Base-by-base conservation (phyloP, 2,329 filamentous ascomycete genomes). In the Fusarium falciforme region DNA sequence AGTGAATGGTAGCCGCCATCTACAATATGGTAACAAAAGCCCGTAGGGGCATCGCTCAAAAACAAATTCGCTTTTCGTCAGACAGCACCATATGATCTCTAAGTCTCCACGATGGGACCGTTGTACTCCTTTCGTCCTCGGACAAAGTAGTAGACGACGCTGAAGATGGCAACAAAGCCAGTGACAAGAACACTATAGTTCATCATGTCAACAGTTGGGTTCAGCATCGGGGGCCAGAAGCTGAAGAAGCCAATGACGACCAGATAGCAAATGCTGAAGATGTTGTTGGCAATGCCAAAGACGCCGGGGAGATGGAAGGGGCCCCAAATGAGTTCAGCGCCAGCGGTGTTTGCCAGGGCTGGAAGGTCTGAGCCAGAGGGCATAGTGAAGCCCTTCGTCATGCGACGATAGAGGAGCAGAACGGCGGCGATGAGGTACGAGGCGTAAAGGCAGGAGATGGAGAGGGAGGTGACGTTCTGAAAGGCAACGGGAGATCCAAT, bases 221-320 rank as follows among this genome's bases (percentile, higher is more conserved):
- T 61, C 2, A 76, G n/a, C 68, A 77, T 70, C 0, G 83, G 82
- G 1, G 82, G 88, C 86, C 85, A 89, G 55, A 90, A 87, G 25
- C 83, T 86, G 83, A 87, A 91, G 79, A 91, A 90, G 12, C 88
- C 84, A 3, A 90, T 82, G 44, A 90, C 85, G 1, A 87, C 66
- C 77, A 87, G 85, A 74, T 90, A 91, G 4, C 82, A 59, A 73
- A 87, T 88, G 1, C 88, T 85, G 59, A 89, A 87, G 1, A 82
- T 76, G 66, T 91, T 91, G 77, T 90, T 90, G 25, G 85, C 74
- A 7, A 85, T 87, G 0, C 89, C 89, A 2, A 88, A 76, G 0
- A 83, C 75, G 5, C 88, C 88, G 0, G 86, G 86, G 0, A 91
- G 66, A 47, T 84, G 85, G 84, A 88, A 91, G 0, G 88, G 88